Base-by-base conservation (phyloP, 208 protist genomes). In the Trichomonas tenax region DNA sequence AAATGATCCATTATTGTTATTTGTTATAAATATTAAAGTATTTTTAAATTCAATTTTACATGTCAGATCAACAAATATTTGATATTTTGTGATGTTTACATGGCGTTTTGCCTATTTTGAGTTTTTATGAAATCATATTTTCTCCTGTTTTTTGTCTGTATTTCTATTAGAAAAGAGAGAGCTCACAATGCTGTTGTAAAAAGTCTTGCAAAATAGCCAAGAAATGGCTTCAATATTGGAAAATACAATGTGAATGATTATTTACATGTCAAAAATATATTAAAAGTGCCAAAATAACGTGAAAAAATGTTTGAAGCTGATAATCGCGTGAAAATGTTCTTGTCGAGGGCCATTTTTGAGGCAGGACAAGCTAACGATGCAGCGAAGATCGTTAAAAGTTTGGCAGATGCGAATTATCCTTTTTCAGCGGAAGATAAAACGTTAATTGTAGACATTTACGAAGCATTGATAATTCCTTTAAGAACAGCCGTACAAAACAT, bases 251-350 rank as follows among this genome's bases (percentile, higher is more conserved):
- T n/a, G n/a, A n/a, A n/a, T n/a, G n/a, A n/a, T n/a, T n/a, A n/a
- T 51, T 51, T 51, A 51, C 46, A 51, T 51, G 46, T 51, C 46
- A 51, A 51, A 15, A 51, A 51, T 51, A 51, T 15, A 15, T 51
- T 51, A 51, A 51, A 51, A 51, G 46, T 51, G 46, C n/a, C 3
- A 51, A 51, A 51, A 51, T 15, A 51, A 15, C 3, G 14, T 14
- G 46, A 36, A 41, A 84, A 84, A 40, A 89, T 89, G 82, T 89
- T 89, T 31, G 86, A 93, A 93, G 44, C 44, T 93, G 86, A 93
- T 93, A 51, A 93, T 51, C 9, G 44, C 2, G 86, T 93, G 34
- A 93, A 93, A 51, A 51, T 51, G 14, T 93, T 48, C 31, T 93
- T 93, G 38, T 41, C 86, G 15, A 17, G 34, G 0, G 44, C 45